Percentiles rank a stretch among this genome's conserved stretches.
phyloP scores from a whole-genome alignment of 495 filamentous ascomycete species.

The Bacidia rubella region DNA sequence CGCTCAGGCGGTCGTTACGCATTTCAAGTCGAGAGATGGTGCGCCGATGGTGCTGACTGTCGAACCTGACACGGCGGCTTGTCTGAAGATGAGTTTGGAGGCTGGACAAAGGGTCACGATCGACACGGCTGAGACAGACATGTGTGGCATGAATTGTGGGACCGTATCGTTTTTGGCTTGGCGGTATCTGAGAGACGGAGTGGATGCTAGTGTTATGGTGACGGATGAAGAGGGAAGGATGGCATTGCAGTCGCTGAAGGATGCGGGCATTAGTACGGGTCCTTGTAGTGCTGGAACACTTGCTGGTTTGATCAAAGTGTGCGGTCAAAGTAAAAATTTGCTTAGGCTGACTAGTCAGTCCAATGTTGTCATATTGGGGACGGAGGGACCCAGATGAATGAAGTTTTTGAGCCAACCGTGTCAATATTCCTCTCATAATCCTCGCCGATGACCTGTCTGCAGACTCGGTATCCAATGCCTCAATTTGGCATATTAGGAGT shows the following conservation, averaged over 20 bases:
- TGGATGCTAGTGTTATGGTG: constrained; percentile 45
- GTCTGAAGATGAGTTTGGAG: constrained; percentile 38
- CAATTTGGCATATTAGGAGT: too few species aligned
- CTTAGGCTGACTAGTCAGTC: constrained; percentile 29
- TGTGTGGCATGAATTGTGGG: constrained; percentile 57
- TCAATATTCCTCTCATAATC: too few species aligned
- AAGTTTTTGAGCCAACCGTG: background rate
- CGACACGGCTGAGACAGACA: constrained; percentile 42
- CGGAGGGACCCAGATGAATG: constrained; percentile 30
- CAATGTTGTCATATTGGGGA: constrained; percentile 41
- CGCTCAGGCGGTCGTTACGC: constrained; percentile 43
- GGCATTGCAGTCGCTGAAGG: constrained; percentile 35
- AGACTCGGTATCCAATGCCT: too few species aligned
- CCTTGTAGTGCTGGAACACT: constrained; percentile 53
- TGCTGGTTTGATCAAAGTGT: constrained; percentile 39
- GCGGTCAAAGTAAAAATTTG: constrained; percentile 15
- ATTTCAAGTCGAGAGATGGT: constrained; percentile 36
- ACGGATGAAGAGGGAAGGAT: constrained; percentile 41
- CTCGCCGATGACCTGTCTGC: too few species aligned
- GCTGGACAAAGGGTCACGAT: constrained; percentile 31
- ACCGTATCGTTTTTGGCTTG: constrained; percentile 50
- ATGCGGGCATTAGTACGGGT: constrained; percentile 35
- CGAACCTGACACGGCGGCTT: constrained; percentile 51
- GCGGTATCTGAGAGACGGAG: constrained; percentile 37
- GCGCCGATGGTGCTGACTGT: constrained; percentile 37